phyloP scores from a whole-genome alignment of 2,329 filamentous ascomycete genomes.

The Aspergillus uvarum region DNA sequence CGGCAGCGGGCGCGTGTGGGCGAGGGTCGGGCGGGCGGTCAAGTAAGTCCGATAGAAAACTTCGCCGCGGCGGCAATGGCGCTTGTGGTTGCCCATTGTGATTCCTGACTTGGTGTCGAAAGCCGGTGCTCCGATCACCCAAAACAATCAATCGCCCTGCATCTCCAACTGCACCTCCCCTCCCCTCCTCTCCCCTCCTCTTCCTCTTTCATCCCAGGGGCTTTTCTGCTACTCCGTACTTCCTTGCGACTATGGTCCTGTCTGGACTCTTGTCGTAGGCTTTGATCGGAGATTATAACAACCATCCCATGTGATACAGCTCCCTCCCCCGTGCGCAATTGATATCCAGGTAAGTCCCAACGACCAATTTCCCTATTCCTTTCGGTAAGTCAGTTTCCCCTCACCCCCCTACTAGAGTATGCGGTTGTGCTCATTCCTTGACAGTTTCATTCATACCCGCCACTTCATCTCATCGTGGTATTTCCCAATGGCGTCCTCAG shows the following conservation, averaged over 20 bases:
- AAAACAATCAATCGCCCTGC: constrained; percentile 20
- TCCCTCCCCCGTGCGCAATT: not conserved
- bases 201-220: not conserved
- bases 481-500: constrained; percentile 35
- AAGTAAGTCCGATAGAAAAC: constrained; percentile 16
- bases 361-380: constrained; percentile 1
- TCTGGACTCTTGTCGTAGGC: not conserved
- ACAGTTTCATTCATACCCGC: not conserved
- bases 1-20: constrained; percentile 1
- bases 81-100: constrained; percentile 19
- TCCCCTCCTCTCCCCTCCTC: not conserved
- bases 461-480: constrained; percentile 6
- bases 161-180: not conserved
- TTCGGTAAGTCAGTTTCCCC: constrained; percentile 1
- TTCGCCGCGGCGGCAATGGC: constrained; percentile 23
- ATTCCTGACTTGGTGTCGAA: not conserved
- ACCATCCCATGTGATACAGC: not conserved
- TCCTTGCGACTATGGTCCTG: constrained; percentile 8
- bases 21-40: not conserved
- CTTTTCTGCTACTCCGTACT: not conserved
- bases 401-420: not conserved
- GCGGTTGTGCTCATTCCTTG: not conserved
- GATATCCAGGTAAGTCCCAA: constrained; percentile 20
- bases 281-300: not conserved
- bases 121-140: constrained; percentile 10